phyloP scores from a whole-genome alignment of 202 grass and related monocot genomes.

The Setaria italica region DNA sequence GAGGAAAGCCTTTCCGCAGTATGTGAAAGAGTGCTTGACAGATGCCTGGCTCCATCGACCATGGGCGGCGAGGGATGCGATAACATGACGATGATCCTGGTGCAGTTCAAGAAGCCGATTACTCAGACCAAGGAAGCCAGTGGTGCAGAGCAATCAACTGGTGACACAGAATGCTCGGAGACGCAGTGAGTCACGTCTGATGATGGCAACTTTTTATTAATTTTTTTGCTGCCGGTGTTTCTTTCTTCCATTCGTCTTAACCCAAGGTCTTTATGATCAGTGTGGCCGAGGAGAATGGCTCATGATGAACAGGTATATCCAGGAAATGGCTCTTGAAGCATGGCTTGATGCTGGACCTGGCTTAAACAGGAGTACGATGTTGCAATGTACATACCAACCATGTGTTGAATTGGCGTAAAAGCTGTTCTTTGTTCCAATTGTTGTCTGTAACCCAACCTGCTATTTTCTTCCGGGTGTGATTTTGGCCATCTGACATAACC shows the following conservation, averaged over 20 bases:
- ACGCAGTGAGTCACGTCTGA: slow-evolving; percentile 39
- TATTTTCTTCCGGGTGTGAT: slow-evolving; percentile 19
- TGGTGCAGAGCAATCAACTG: slow-evolving; percentile 40
- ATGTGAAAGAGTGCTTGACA: slow-evolving; percentile 76
- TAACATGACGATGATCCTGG: slow-evolving; percentile 89
- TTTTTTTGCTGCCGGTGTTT: neutral
- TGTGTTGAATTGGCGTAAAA: neutral
- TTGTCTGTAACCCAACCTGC: slow-evolving; percentile 11
- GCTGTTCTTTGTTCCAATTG: slow-evolving; percentile 22
- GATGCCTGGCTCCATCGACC: slow-evolving; percentile 79
- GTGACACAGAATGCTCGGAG: slow-evolving; percentile 8
- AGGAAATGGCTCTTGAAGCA: slow-evolving; percentile 10
- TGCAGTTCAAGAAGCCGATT: slow-evolving; percentile 72
- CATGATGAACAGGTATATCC: slow-evolving; percentile 18
- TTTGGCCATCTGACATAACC: neutral
- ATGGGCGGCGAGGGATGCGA: slow-evolving; percentile 76
- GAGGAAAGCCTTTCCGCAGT: slow-evolving; percentile 68
- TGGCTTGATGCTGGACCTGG: slow-evolving; percentile 1
- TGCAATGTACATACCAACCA: slow-evolving; percentile 45
- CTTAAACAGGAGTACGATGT: neutral
- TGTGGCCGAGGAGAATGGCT: slow-evolving; percentile 21
- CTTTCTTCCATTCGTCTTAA: neutral
- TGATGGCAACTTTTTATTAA: neutral
- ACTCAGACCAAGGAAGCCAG: slow-evolving; percentile 16
- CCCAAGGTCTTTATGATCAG: slow-evolving; percentile 28